phyloP scores from a whole-genome alignment of 192 early-diverging fungal genomes.

The Martensiomyces pterosporus region DNA sequence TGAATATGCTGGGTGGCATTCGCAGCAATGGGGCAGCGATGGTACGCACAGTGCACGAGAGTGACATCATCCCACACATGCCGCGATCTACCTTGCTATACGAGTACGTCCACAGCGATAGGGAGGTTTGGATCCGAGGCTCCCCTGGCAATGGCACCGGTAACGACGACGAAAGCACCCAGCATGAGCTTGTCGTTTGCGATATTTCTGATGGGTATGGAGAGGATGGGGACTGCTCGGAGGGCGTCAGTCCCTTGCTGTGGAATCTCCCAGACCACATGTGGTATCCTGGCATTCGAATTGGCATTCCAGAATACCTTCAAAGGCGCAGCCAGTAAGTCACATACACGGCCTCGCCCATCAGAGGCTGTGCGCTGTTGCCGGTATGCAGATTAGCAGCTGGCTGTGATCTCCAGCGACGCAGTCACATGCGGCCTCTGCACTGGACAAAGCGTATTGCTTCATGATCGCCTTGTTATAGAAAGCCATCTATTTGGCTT shows the following conservation, averaged over 20 bases:
- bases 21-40: too few species aligned
- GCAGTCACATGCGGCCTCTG: too few species aligned
- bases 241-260: slow-evolving; percentile 4
- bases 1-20: not conserved
- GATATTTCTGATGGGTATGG: not conserved
- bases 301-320: not conserved
- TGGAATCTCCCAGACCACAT: slow-evolving; percentile 33
- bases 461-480: too few species aligned
- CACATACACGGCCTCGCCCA: too few species aligned
- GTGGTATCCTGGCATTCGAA: slow-evolving; percentile 29
- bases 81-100: slow-evolving; percentile 8
- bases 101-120: slow-evolving; percentile 22
- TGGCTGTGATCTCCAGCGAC: too few species aligned
- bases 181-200: slow-evolving; percentile 7
- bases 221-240: slow-evolving; percentile 9
- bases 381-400: too few species aligned
- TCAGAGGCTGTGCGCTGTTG: too few species aligned
- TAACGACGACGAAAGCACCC: not conserved
- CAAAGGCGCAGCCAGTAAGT: too few species aligned
- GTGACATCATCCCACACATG: slow-evolving; percentile 28
- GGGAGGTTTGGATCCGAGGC: slow-evolving; percentile 29
- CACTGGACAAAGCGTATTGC: too few species aligned
- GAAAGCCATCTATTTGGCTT: too few species aligned
- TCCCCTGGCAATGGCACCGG: too few species aligned
- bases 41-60: slow-evolving; percentile 26